Percentiles rank a stretch among this genome's conserved stretches.
These are phyloP conservation scores for Cotoneaster glaucophyllus DNA, from an alignment of 306 rosid species.

Conservation along the genomic window DNA sequence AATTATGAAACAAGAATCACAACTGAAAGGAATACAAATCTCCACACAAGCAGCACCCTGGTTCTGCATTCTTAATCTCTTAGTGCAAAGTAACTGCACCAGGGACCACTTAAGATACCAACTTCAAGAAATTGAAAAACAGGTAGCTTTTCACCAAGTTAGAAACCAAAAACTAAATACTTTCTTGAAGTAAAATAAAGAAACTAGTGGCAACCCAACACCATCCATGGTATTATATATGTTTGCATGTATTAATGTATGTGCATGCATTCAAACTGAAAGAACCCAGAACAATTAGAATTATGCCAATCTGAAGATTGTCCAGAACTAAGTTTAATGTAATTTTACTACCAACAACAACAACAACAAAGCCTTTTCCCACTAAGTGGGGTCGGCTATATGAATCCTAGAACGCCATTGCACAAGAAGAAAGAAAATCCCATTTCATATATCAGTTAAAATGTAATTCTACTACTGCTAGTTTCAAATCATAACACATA, in stretches of 20 bases:
- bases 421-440: too few species aligned
- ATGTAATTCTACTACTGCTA: not conserved
- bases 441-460: too few species aligned
- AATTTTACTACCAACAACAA: not conserved
- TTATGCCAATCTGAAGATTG: not conserved
- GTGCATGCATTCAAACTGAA: not conserved
- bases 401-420: too few species aligned
- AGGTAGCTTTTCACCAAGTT: not conserved
- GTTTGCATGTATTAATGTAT: not conserved
- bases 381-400: too few species aligned
- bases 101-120: not conserved
- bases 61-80: not conserved
- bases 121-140: not conserved
- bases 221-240: not conserved
- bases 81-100: not conserved
- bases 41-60: not conserved
- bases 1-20: constrained; percentile 19
- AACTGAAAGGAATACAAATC: constrained; percentile 9
- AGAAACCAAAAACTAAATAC: not conserved
- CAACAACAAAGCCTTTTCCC: too few species aligned
- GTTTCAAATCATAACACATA: not conserved
- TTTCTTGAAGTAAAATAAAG: not conserved
- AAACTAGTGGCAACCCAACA: not conserved
- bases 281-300: not conserved
- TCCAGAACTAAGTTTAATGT: not conserved